Percentiles rank a stretch among this genome's conserved stretches.
Evolutionary conservation across 768 basidiomycete genomes (phyloP).

Genomic region (Mrakia gelida): DNA sequence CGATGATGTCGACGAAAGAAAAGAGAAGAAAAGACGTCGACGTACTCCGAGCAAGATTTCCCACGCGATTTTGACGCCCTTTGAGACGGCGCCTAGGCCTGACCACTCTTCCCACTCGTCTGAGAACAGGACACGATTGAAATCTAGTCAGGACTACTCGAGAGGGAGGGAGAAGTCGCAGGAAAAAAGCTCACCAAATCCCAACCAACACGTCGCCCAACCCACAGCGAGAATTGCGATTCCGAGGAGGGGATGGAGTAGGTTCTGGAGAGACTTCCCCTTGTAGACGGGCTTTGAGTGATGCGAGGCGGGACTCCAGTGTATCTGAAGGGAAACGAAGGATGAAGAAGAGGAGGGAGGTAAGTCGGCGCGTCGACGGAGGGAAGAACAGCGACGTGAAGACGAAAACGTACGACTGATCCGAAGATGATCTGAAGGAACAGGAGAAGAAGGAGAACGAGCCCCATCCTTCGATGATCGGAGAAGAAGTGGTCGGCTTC

Average conservation of each 20-base stretch:
- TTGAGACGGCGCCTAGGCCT: not conserved
- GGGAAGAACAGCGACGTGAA: no score
- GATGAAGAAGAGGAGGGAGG: not conserved
- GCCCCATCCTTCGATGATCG: not conserved
- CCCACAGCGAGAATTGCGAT: not conserved
- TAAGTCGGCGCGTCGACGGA: not conserved
- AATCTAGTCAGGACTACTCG: no score
- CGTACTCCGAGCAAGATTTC: not conserved
- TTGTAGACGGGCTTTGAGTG: not conserved
- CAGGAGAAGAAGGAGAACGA: constrained; percentile 8
- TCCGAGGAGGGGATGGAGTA: constrained; percentile 11
- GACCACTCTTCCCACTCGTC: not conserved
- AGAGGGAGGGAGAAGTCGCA: no score
- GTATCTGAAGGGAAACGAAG: not conserved
- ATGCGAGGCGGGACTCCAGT: not conserved
- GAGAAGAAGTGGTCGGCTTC: constrained; percentile 20
- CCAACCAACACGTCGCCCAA: constrained; percentile 16
- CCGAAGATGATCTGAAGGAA: constrained; percentile 21
- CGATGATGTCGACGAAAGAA: no score
- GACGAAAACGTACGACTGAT: not conserved
- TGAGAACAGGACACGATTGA: no score
- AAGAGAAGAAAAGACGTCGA: no score
- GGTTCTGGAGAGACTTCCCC: constrained; percentile 4
- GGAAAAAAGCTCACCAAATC: not conserved
- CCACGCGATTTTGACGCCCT: not conserved